Evolutionary conservation across 2,329 filamentous ascomycete genomes (phyloP).

Genomic region (Sphaerulina populicola): DNA sequence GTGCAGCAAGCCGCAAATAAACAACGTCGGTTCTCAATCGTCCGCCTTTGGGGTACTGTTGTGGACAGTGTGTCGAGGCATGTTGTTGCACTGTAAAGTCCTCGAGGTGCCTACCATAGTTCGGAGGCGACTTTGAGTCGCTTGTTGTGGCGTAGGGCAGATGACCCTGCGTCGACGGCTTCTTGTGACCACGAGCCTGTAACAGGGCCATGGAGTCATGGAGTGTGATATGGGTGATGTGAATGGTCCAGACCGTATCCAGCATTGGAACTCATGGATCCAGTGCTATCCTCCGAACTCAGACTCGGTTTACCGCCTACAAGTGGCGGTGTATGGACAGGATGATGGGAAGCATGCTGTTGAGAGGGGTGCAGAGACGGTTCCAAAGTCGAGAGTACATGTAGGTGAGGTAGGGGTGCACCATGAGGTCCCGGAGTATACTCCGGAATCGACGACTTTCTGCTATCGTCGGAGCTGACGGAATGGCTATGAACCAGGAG

Average conservation of each 20-base stretch:
- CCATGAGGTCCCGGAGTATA: background rate
- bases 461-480: constrained; percentile 21
- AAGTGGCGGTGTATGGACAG: constrained; percentile 2
- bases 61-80: background rate
- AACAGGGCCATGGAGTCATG: constrained; percentile 10
- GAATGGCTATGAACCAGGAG: constrained; percentile 17
- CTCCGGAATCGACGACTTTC: constrained; percentile 13
- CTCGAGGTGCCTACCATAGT: constrained; percentile 1
- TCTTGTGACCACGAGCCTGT: background rate
- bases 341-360: constrained; percentile 1
- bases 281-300: constrained; percentile 19
- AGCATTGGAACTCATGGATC: constrained; percentile 16
- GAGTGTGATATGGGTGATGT: constrained; percentile 16
- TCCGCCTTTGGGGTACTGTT: background rate
- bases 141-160: background rate
- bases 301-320: constrained; percentile 5
- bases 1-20: too few relatives aligned
- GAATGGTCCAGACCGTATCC: constrained; percentile 5
- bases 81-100: background rate
- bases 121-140: background rate
- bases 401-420: background rate
- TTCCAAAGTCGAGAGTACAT: constrained; percentile 1
- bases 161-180: background rate
- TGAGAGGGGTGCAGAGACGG: constrained; percentile 4
- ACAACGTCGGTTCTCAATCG: background rate